Evolutionary conservation across 2,329 filamentous ascomycete genomes (phyloP).

Genomic region (Metarhizium brunneum): DNA sequence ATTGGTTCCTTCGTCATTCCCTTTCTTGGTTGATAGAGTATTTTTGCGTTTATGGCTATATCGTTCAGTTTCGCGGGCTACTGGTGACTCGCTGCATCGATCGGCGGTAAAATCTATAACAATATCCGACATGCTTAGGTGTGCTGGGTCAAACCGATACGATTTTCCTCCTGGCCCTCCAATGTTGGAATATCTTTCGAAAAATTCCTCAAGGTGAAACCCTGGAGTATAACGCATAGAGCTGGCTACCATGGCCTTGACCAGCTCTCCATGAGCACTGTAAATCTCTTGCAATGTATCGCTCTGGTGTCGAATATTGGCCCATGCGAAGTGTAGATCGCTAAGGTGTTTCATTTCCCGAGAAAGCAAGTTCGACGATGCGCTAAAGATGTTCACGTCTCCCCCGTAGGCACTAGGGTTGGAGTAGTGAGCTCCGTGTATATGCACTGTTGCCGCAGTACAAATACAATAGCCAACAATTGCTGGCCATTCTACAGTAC

Average conservation of each 20-base stretch:
- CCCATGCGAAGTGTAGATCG: constrained; percentile 67
- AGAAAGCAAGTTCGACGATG: constrained; percentile 59
- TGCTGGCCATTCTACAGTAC: constrained; percentile 72
- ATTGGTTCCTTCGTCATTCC: constrained; percentile 6
- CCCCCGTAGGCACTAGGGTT: constrained; percentile 32
- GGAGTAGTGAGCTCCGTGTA: constrained; percentile 76
- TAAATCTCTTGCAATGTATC: constrained; percentile 72
- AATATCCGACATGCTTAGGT: constrained; percentile 62
- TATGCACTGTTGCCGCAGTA: constrained; percentile 79
- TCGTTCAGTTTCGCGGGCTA: constrained; percentile 26
- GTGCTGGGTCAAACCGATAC: constrained; percentile 61
- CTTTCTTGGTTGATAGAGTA: constrained; percentile 14
- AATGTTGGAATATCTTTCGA: constrained; percentile 63
- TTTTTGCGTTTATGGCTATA: constrained; percentile 37
- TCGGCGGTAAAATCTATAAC: constrained; percentile 51
- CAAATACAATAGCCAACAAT: constrained; percentile 83
- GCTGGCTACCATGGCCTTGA: constrained; percentile 59
- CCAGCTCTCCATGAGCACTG: constrained; percentile 69
- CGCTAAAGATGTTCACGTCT: constrained; percentile 54
- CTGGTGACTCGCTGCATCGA: constrained; percentile 42
- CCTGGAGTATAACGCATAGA: constrained; percentile 63
- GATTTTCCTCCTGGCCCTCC: constrained; percentile 48
- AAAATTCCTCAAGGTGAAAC: constrained; percentile 81
- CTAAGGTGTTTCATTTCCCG: constrained; percentile 72
- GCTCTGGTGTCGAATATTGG: constrained; percentile 69